Conservation (phyloP, 495 filamentous ascomycete species). For the Schizothecium vesticola region DNA sequence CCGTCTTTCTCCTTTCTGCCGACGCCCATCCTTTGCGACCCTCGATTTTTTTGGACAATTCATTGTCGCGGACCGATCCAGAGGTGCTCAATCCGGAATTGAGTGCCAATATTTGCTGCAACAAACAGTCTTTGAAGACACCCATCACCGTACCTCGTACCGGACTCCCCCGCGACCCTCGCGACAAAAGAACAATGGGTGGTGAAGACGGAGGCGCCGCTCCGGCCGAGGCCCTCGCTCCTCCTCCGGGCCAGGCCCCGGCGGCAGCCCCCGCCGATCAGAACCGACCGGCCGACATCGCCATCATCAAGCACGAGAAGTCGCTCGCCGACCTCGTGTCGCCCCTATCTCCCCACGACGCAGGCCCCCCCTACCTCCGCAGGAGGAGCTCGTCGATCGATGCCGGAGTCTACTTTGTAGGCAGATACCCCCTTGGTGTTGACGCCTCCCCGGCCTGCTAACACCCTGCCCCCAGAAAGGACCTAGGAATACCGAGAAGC, state of each 20-base stretch:
- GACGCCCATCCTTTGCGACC: neutral
- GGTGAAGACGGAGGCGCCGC: neutral
- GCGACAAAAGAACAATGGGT: neutral
- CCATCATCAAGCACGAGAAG: neutral
- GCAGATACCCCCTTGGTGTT: too few relatives aligned
- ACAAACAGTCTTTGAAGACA: neutral
- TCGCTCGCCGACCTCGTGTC: neutral
- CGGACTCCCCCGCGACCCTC: neutral
- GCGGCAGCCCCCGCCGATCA: neutral
- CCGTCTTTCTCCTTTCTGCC: neutral
- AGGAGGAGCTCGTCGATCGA: too few relatives aligned
- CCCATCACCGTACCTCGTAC: neutral
- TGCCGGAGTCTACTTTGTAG: too few relatives aligned
- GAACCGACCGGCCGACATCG: neutral
- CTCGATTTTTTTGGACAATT: neutral
- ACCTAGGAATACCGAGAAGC: slow-evolving; percentile 65
- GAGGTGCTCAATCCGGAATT: neutral
- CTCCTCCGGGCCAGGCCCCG: neutral
- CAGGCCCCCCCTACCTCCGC: too few relatives aligned
- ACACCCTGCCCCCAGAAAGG: slow-evolving; percentile 36
- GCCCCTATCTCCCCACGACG: neutral
- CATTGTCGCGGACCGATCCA: neutral
- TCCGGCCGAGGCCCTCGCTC: neutral
- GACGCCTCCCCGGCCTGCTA: neutral
- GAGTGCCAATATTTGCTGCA: neutral